These are phyloP conservation scores for Sphagnum contortum DNA, from an alignment of 225 moss, liverwort and hornwort genomes.

Conservation along the genomic window DNA sequence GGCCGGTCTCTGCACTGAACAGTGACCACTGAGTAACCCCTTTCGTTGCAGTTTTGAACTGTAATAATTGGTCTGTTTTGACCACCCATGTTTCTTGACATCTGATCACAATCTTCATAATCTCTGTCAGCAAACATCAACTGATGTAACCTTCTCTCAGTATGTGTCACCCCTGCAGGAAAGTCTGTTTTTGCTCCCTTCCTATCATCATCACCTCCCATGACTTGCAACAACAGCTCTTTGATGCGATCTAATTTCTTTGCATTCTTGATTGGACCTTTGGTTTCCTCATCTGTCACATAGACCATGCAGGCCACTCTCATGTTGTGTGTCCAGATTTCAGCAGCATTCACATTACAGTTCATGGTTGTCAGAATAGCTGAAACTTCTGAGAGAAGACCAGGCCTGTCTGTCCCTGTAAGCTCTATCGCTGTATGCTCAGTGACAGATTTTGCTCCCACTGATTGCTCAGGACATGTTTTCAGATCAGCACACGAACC, in stretches of 20 bases:
- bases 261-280: slow-evolving; percentile 57
- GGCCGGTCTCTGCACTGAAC: slow-evolving; percentile 47
- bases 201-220: slow-evolving; percentile 36
- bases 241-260: slow-evolving; percentile 39
- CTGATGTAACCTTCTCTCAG: slow-evolving; percentile 52
- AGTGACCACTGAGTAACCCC: slow-evolving; percentile 17
- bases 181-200: slow-evolving; percentile 30
- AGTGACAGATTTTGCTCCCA: slow-evolving; percentile 49
- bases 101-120: slow-evolving; percentile 7
- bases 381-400: slow-evolving; percentile 74
- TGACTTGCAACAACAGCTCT: slow-evolving; percentile 36
- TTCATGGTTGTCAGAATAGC: slow-evolving; percentile 62
- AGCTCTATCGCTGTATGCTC: slow-evolving; percentile 85
- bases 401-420: slow-evolving; percentile 76
- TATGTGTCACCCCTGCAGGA: slow-evolving; percentile 39
- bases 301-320: slow-evolving; percentile 86
- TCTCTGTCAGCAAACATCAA: slow-evolving; percentile 53
- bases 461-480: slow-evolving; percentile 30
- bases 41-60: slow-evolving; percentile 12
- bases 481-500: slow-evolving; percentile 39
- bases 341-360: slow-evolving; percentile 78
- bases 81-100: slow-evolving; percentile 6
- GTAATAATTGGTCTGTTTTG: slow-evolving; percentile 15
- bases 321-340: slow-evolving; percentile 90
- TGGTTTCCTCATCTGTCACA: slow-evolving; percentile 67